phyloP scores from a whole-genome alignment of 2,329 filamentous ascomycete species.

The Epichloe scottii region DNA sequence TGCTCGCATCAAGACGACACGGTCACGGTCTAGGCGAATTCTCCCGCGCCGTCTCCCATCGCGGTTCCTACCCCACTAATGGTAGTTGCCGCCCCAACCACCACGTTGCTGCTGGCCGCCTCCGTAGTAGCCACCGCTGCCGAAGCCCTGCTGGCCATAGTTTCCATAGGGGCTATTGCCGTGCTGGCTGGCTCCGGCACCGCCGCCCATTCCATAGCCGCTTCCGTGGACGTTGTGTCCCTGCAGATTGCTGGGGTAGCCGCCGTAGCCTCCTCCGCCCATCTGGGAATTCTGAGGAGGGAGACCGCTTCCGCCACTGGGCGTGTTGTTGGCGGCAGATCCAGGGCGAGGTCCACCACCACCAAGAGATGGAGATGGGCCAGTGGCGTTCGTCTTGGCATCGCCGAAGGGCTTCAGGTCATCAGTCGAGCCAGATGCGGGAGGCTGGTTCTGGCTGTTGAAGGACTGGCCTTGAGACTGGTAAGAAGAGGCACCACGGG shows the following conservation, averaged over 20 bases:
- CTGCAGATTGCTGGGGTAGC: slow-evolving; percentile 43
- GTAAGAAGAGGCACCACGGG: slow-evolving; percentile 39
- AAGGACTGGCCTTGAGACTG: slow-evolving; percentile 44
- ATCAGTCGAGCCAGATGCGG: slow-evolving; percentile 29
- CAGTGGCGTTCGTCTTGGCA: slow-evolving; percentile 34
- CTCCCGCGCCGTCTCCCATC: slow-evolving; percentile 12
- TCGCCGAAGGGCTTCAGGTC: slow-evolving; percentile 50
- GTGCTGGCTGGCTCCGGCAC: slow-evolving; percentile 38
- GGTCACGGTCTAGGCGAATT: slow-evolving; percentile 6
- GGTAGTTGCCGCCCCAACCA: slow-evolving; percentile 50
- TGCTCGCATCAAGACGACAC: background rate
- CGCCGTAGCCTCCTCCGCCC: slow-evolving; percentile 35
- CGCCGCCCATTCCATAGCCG: slow-evolving; percentile 42
- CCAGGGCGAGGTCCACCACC: slow-evolving; percentile 39
- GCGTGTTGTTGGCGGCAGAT: slow-evolving; percentile 41
- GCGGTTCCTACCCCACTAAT: slow-evolving; percentile 27
- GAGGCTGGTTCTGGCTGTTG: slow-evolving; percentile 36
- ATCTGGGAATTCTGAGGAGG: slow-evolving; percentile 45
- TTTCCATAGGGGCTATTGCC: slow-evolving; percentile 40
- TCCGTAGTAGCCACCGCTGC: slow-evolving; percentile 35
- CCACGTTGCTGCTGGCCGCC: slow-evolving; percentile 32
- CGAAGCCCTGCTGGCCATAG: slow-evolving; percentile 37
- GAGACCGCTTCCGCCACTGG: slow-evolving; percentile 37
- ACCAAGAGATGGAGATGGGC: slow-evolving; percentile 43
- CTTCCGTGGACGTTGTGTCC: slow-evolving; percentile 41